Percentiles rank a stretch among this genome's conserved stretches.
phyloP scores from a whole-genome alignment of 495 filamentous ascomycete species.

The Viridothelium virens region DNA sequence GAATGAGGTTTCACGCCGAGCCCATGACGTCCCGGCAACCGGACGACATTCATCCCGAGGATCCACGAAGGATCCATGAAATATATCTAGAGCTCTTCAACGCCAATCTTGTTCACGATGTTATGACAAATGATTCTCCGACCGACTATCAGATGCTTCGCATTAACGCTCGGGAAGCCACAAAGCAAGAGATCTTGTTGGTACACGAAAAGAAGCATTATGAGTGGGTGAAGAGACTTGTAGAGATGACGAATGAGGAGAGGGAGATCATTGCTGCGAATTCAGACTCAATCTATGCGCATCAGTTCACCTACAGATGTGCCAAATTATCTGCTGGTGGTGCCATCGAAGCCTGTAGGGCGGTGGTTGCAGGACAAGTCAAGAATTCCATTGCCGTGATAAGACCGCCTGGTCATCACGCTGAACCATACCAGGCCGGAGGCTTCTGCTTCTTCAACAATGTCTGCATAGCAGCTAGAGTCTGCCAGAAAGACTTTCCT shows the following conservation, averaged over 20 bases:
- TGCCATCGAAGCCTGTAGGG: conserved; percentile 86
- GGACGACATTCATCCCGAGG: conserved; percentile 81
- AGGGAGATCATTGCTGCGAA: conserved; percentile 56
- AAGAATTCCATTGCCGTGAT: conserved; percentile 95
- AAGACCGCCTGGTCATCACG: conserved; percentile 90
- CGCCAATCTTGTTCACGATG: conserved; percentile 63
- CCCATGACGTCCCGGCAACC: conserved; percentile 38
- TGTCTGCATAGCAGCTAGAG: conserved; percentile 77
- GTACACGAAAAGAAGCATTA: conserved; percentile 71
- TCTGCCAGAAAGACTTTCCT: conserved; percentile 69
- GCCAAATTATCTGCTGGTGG: conserved; percentile 82
- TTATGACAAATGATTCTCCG: conserved; percentile 39
- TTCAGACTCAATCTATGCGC: conserved; percentile 85
- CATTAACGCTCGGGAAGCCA: conserved; percentile 68
- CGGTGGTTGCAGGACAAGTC: conserved; percentile 67
- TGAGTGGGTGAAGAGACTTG: conserved; percentile 61
- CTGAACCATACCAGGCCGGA: conserved; percentile 73
- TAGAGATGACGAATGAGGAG: conserved; percentile 50
- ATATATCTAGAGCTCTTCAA: conserved; percentile 80
- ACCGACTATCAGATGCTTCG: conserved; percentile 59
- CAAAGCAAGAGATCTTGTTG: conserved; percentile 62
- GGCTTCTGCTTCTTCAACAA: conserved; percentile 98
- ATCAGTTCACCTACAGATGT: conserved; percentile 68
- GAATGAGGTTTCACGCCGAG: conserved; percentile 91
- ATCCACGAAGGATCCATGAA: conserved; percentile 77